Base-by-base conservation (phyloP, 1,139 yeast species). In the Hyphopichia buzzinii region DNA sequence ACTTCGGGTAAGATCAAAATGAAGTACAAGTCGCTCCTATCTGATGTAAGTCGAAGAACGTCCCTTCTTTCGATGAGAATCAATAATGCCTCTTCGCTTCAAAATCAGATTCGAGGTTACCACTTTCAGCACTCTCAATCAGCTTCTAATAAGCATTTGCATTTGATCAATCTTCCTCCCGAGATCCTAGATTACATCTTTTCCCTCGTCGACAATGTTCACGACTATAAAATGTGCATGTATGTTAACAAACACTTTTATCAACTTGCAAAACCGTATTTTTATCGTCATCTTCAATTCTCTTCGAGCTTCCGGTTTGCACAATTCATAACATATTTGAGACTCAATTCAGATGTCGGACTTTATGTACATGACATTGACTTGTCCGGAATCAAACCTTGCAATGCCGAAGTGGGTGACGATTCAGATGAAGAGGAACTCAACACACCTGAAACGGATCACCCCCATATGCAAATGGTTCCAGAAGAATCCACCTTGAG, bases 271-370 rank as follows among this genome's bases (percentile, higher is more conserved):
- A 78, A 79, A 47, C 72, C 73, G 2, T 64, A 70, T 24, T 59
- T 84, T 15, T 87, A 84, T 53, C 55, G 63, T 15, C 45, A 59
- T n/a, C 76, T 89, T 11, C 45, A 49, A 12, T 74, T 87, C 47
- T 71, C 77, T 0, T 80, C 92, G 3, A 79, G 89, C 4, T 87
- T 81, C 52, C 62, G 95, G 33, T 74, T 85, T 39, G 92, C 86
- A 1, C 95, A 86, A 57, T 81, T 87, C 51, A 78, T 87, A 8
- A 71, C 89, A 1, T 72, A 80, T 8, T 57, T 87, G 14, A 64
- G 84, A 31, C 63, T 74, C 34, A 75, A 75, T 45, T 68, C 76
- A 2, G 64, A 64, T 4, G 69, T 83, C 33, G 90, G 90, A 0
- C 52, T 54, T 14, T 66, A 71, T 40, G 84, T 86, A 3, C 70